Evolutionary conservation across 2,329 filamentous ascomycete genomes (phyloP).

Genomic region (Aureobasidium mangrovei): DNA sequence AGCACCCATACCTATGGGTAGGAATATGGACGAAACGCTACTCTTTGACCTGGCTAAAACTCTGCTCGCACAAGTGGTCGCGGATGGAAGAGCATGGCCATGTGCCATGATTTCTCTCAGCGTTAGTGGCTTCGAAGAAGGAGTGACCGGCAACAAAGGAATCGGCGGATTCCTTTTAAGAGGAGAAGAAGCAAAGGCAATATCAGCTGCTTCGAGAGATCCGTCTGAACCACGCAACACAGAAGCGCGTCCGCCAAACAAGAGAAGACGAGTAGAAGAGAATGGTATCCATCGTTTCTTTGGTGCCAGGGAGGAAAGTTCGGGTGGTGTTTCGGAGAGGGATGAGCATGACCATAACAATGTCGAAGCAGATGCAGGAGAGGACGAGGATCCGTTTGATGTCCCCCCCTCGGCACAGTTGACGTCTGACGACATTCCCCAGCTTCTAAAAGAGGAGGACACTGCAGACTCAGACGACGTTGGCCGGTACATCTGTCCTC

Average conservation of each 20-base stretch:
- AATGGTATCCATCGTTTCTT: slow-evolving; percentile 31
- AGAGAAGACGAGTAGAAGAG: slow-evolving; percentile 28
- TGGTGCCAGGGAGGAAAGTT: slow-evolving; percentile 19
- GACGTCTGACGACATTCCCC: neutral
- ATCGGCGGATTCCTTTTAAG: slow-evolving; percentile 80
- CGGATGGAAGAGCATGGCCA: slow-evolving; percentile 76
- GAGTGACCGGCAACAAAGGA: slow-evolving; percentile 70
- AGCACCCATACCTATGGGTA: slow-evolving; percentile 67
- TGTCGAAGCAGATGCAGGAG: neutral
- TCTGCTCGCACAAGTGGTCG: slow-evolving; percentile 66
- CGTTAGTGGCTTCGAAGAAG: slow-evolving; percentile 88
- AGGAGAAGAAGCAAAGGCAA: slow-evolving; percentile 47
- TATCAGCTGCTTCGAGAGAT: slow-evolving; percentile 25
- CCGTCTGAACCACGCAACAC: slow-evolving; percentile 19
- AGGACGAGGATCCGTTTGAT: slow-evolving; percentile 1
- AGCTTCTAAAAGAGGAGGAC: neutral
- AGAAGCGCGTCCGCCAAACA: slow-evolving; percentile 24
- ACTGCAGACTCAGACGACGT: neutral
- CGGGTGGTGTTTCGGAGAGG: slow-evolving; percentile 13
- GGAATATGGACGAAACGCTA: slow-evolving; percentile 58
- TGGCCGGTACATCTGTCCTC: slow-evolving; percentile 48
- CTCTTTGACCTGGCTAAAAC: slow-evolving; percentile 69
- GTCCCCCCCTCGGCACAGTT: slow-evolving; percentile 1
- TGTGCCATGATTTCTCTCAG: slow-evolving; percentile 84
- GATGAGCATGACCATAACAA: slow-evolving; percentile 4